Evolutionary conservation across 2,329 filamentous ascomycete genomes (phyloP), one percentile per base, ranked within the genome.

Genomic region (Ophiosphaerella herpotricha): DNA sequence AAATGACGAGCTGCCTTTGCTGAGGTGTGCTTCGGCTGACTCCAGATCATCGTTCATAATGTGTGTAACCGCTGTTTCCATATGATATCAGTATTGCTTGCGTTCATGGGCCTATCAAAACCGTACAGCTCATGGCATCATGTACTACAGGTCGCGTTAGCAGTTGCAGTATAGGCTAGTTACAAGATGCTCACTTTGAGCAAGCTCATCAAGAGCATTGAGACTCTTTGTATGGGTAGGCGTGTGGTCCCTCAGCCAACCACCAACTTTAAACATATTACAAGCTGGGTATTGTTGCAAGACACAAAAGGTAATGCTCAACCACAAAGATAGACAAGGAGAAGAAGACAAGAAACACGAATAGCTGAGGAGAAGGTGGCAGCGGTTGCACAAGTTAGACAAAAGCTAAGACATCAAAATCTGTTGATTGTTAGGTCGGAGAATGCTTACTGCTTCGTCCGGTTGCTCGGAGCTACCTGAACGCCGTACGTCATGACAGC

Each of bases 1-100:
- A 68, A 95, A 97, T n/a, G 90, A 84, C 5, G 92, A 96, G 60
- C 83, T 82, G 38, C 89, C 87, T 59, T 87, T 82, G 43, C 82
- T 82, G 32, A 96, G 80, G 36, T 85, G 84, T 52, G 80, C 79
- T 75, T 95, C 90, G 5, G 94, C 94, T 34, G 84, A 86, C 32
- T 91, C 89, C 52, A 97, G 87, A 74, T 97, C 91, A 74, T 96
- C 91, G 68, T 94, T 88, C 80, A 96, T 88, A 61, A 96, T 90
- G 49, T 89, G 77, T 7, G 82, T 80, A 4, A 87, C 85, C 34
- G 89, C 88, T 71, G 67, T 71, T 49, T 45, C 63, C 56, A 56
- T 52, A 53, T 64, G 54, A 43, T 48, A 60, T 67, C 50, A 71
- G 67, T 60, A 57, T 32, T n/a, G 33, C 37, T 36, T 14, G 34